Evolutionary conservation across 176 grass and related monocot genomes (phyloP), one percentile per base, ranked within the genome.

Genomic region (Puya raimondii): DNA sequence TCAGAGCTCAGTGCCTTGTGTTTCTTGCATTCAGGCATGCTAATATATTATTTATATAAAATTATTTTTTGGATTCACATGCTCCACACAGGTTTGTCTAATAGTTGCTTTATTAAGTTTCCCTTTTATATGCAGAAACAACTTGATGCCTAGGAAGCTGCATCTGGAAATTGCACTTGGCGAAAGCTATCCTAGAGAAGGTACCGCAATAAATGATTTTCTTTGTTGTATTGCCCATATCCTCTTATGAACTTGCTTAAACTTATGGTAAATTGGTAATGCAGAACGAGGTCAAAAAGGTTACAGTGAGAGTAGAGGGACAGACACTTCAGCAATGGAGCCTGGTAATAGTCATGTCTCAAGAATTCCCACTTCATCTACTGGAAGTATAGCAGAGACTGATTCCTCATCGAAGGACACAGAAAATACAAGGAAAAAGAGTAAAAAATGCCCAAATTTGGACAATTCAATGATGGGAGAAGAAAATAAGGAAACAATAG

Each of bases 81-180:
- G 63, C 22, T 74, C 33, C 12, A 29, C n/a, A 48, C 12, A 9
- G 29, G 49, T 17, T 42, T 18, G 23, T n/a, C 23, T 29, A 67
- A 66, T n/a, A 33, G 14, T 47, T 27, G 4, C 15, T n/a, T n/a
- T 67, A 67, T 29, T 16, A 42, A 42, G 9, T 49, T 65, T 63
- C 69, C 42, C 15, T 53, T 73, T 71, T 63, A n/a, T 48, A 16
- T 86, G 79, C 70, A 99, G 94, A 84, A 93, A 99, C 61, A 93
- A 88, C 79, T 78, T 99, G 75, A 80, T 74, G 47, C 94, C 94
- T 20, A 85, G 87, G 80, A 93, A 84, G 80, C 79, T 89, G 50
- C 94, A 99, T 85, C 89, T 99, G 77, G 94, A 99, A 75, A 90
- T 99, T 82, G 94, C 94, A 29, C 88, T 99, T 23, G 87, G 94